These are phyloP conservation scores for Dendrocalamus latiflorus DNA, from an alignment of 202 grass and related monocot genomes.

Conservation along the genomic window DNA sequence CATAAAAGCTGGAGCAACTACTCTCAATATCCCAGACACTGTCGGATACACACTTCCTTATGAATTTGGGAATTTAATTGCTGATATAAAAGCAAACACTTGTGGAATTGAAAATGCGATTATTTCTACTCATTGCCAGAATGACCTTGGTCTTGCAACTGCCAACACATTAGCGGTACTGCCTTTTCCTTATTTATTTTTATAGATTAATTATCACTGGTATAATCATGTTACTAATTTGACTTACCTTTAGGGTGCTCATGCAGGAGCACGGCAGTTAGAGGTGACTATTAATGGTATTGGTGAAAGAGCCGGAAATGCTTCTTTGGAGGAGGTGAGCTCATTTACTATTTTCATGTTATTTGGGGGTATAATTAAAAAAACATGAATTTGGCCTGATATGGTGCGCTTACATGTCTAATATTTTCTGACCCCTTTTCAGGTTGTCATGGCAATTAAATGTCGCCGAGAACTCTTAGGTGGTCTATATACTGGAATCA, in stretches of 20 bases:
- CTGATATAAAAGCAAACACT: conserved; percentile 87
- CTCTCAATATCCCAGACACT: conserved; percentile 94
- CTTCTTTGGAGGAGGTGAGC: conserved; percentile 91
- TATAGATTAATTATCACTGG: no score
- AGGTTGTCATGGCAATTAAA: no score
- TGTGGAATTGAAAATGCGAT: conserved; percentile 85
- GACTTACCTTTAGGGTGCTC: no score
- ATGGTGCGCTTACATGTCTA: neutral
- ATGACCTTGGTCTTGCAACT: conserved; percentile 92
- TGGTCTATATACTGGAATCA: no score
- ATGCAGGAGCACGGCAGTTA: no score
- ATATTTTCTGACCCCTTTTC: no score
- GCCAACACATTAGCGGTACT: conserved; percentile 87
- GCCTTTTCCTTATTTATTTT: neutral
- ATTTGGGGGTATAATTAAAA: neutral
- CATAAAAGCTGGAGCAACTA: conserved; percentile 92
- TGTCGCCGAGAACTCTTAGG: no score
- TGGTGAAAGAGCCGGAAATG: no score
- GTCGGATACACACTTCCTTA: conserved; percentile 83
- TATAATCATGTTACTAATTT: no score
- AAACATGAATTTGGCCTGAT: neutral
- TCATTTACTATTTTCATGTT: neutral
- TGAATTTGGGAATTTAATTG: conserved; percentile 81
- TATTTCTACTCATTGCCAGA: conserved; percentile 99
- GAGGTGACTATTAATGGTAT: no score